A percentile compares a stretch with the other conserved stretches of the same genome.
phyloP scores from a whole-genome alignment of 371 early-diverging fungal species.

The Neoconidiobolus thromboides region DNA sequence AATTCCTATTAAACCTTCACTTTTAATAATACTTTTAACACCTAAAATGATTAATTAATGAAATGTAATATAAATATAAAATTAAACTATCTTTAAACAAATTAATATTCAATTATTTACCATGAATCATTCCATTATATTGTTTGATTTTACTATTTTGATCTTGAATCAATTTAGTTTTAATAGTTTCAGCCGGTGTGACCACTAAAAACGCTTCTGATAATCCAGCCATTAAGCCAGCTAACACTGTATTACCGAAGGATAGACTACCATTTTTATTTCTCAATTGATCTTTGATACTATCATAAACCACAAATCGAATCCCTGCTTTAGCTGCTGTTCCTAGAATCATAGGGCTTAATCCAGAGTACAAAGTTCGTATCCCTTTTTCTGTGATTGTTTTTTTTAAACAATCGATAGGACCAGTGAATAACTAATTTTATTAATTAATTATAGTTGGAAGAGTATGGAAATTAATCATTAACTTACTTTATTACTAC shows the following conservation, averaged over 20 bases:
- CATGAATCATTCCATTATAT: constrained; percentile 65
- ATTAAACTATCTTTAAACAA: background rate
- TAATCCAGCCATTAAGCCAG: constrained; percentile 81
- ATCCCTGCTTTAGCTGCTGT: constrained; percentile 81
- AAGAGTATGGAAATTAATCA: background rate
- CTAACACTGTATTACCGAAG: constrained; percentile 36
- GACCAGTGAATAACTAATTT: constrained; percentile 40
- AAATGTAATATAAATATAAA: background rate
- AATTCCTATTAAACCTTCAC: constrained; percentile 65
- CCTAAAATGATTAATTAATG: constrained; percentile 10
- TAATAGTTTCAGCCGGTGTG: constrained; percentile 83
- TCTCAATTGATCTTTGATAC: constrained; percentile 44
- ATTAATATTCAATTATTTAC: constrained; percentile 14
- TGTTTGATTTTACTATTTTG: constrained; percentile 35
- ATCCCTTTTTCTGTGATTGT: constrained; percentile 40
- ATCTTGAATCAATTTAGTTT: constrained; percentile 73
- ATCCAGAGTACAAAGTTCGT: constrained; percentile 53
- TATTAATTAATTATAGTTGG: background rate
- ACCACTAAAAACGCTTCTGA: constrained; percentile 70
- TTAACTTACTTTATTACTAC: constrained; percentile 17
- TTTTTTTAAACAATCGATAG: constrained; percentile 49
- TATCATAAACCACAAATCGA: constrained; percentile 75
- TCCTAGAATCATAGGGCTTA: constrained; percentile 72
- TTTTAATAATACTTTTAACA: constrained; percentile 30
- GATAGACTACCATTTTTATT: constrained; percentile 49